Base-by-base conservation (phyloP, 352 stramenopile genomes). In the Nannochloropsis limnetica region DNA sequence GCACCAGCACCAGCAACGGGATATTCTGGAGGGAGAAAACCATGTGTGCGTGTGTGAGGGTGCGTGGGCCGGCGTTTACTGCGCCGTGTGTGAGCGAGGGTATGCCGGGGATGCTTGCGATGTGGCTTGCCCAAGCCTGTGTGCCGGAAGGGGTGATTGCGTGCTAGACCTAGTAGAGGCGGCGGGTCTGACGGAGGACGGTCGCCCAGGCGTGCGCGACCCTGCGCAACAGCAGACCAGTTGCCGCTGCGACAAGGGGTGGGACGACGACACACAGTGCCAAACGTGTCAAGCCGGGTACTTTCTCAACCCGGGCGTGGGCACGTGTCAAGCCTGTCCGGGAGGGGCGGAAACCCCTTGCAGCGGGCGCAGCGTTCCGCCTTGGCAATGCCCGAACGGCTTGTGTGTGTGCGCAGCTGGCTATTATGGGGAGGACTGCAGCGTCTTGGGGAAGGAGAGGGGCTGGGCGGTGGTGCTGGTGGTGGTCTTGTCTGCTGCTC, bases 351-450 rank as follows among this genome's bases (percentile, higher is more conserved):
- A 74, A 74, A 74, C n/a, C 25, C 61, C 61, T 1, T 74, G 61
- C 61, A 74, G 61, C 61, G 61, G 61, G n/a, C 61, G 22, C n/a
- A 1, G 61, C 8, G 11, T 11, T 23, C 61, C 61, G 61, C 61
- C 61, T 29, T 74, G 61, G 61, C 61, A 74, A 29, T 74, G 61
- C 61, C 61, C 61, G 3, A 29, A 29, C 11, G 61, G 61, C n/a
- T 20, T 31, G 61, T 74, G 61, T 28, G 2, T 74, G n/a, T 74
- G 61, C 61, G 25, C 61, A 20, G 11, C 61, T 74, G 61, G 61
- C 61, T 74, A 74, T 74, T 20, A 74, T 29, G 61, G 61, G 61
- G 61, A 74, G 61, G 61, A 74, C 25, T 74, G 61, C 61, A 74
- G 61, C 20, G 25, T 25, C n/a, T 22, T 74, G n/a, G 61, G 61